Percentiles rank a stretch among this genome's conserved stretches.
phyloP scores from a whole-genome alignment of 306 rosid species.

The Styphnolobium japonicum region DNA sequence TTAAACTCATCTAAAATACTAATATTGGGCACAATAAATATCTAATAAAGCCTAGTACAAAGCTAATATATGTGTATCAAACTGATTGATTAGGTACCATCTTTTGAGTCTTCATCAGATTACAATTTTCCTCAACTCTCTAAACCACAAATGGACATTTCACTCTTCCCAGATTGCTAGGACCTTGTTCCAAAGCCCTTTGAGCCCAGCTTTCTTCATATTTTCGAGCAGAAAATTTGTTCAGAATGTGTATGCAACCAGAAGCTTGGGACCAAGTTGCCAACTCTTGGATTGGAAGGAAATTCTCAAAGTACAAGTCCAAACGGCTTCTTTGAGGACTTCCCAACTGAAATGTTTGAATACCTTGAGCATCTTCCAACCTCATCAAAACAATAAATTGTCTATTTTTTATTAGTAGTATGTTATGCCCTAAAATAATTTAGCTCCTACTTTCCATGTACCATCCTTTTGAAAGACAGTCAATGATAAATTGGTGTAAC shows the following conservation, averaged over 20 bases:
- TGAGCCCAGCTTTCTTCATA: constrained; percentile 11
- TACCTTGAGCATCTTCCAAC: constrained; percentile 43
- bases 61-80: too few species aligned
- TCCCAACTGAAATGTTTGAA: constrained; percentile 50
- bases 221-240: constrained; percentile 26
- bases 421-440: not conserved
- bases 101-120: constrained; percentile 37
- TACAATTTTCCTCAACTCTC: constrained; percentile 32
- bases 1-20: too few species aligned
- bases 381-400: constrained; percentile 27
- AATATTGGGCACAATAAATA: too few species aligned
- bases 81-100: too few species aligned
- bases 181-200: constrained; percentile 28
- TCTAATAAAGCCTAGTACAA: too few species aligned
- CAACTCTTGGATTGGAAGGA: constrained; percentile 29
- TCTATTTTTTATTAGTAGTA: not conserved
- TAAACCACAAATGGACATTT: constrained; percentile 33
- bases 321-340: constrained; percentile 40
- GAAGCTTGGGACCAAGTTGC: constrained; percentile 27
- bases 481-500: not conserved
- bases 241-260: constrained; percentile 19
- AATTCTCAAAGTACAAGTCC: constrained; percentile 19
- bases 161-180: constrained; percentile 28
- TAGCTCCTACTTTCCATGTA: constrained; percentile 3
- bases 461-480: not conserved